Evolutionary conservation across 208 protist genomes (phyloP).

Genomic region (Trichomonas vaginalis): DNA sequence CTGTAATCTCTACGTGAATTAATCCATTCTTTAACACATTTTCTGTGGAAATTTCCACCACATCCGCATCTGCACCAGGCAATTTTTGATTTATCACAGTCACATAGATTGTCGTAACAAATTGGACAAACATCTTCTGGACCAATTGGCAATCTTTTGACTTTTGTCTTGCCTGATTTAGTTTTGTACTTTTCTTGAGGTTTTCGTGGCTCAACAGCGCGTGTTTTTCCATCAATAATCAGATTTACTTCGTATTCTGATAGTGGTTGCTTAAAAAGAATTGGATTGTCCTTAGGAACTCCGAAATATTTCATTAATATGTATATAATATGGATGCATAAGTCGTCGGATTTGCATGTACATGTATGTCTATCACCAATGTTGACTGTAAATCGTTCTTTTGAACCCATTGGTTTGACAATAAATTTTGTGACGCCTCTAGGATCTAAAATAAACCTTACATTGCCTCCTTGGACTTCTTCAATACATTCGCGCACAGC

Average conservation of each 20-base stretch:
- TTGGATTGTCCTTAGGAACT: neutral
- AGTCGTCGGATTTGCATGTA: neutral
- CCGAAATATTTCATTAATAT: slow-evolving; percentile 9
- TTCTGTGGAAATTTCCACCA: slow-evolving; percentile 1
- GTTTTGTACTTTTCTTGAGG: neutral
- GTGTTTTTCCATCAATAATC: neutral
- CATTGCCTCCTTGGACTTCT: neutral
- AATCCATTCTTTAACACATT: neutral
- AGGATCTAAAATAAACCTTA: neutral
- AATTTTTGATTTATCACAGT: neutral
- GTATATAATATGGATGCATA: slow-evolving; percentile 1
- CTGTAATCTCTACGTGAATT: neutral
- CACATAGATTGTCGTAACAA: neutral
- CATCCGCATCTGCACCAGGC: neutral
- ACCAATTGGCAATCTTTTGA: neutral
- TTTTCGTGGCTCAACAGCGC: neutral
- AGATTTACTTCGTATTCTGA: neutral
- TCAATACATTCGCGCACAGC: neutral
- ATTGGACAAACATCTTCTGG: slow-evolving; percentile 6
- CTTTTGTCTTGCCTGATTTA: slow-evolving; percentile 8
- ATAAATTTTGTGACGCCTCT: neutral
- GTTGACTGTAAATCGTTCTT: neutral
- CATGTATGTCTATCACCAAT: neutral
- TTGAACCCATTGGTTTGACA: neutral
- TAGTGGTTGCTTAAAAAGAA: neutral